Evolutionary conservation across 129 eudicot genomes (phyloP).

Genomic region (Centrapalus pauciflorus): DNA sequence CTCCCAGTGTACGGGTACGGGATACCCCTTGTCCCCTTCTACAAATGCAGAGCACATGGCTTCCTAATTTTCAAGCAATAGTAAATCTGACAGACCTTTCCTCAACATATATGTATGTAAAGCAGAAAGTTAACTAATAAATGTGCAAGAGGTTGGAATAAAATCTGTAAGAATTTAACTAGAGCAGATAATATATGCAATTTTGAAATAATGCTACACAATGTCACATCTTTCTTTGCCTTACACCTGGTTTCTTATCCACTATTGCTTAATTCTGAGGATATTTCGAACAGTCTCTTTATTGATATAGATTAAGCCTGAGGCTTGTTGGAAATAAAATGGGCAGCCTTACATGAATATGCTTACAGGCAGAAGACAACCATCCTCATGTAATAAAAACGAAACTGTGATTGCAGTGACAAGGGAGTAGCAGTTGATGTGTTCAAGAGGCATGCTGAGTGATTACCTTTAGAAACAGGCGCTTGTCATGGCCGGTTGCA

Average conservation of each 20-base stretch:
- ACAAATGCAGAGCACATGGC: neutral
- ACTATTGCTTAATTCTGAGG: neutral
- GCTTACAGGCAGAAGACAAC: slow-evolving; percentile 1
- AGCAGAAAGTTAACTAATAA: neutral
- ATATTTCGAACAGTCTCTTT: no score
- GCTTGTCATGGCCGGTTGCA: slow-evolving; percentile 95
- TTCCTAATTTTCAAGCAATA: slow-evolving; percentile 6
- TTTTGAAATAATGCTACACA: neutral
- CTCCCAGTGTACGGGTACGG: neutral
- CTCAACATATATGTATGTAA: neutral
- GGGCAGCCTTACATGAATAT: neutral
- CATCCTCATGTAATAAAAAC: neutral
- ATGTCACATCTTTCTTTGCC: neutral
- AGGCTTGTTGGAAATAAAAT: neutral
- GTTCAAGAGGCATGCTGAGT: neutral
- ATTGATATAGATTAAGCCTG: no score
- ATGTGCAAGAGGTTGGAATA: neutral
- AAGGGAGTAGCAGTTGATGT: neutral
- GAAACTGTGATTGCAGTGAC: neutral
- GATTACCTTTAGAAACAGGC: slow-evolving; percentile 76
- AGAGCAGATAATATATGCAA: neutral
- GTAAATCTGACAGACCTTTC: neutral
- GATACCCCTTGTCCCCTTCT: no score
- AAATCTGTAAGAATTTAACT: slow-evolving; percentile 1
- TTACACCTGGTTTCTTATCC: neutral